phyloP scores from a whole-genome alignment of 192 early-diverging fungal species.

The Linnemannia hyalina region DNA sequence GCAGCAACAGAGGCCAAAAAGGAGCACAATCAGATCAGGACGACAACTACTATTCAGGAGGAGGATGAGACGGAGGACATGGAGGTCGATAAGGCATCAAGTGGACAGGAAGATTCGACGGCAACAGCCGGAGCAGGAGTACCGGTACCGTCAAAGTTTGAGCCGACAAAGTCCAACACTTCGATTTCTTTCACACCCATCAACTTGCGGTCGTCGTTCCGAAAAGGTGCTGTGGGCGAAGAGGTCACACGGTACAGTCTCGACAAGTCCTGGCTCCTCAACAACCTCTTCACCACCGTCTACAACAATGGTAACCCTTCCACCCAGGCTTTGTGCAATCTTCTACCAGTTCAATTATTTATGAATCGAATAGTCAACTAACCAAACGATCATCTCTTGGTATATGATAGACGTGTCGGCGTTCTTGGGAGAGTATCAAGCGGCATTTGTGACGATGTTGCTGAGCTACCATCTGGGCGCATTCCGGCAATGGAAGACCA shows the following conservation, averaged over 20 bases:
- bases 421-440: constrained; percentile 72
- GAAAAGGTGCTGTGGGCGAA: constrained; percentile 71
- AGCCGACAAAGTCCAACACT: constrained; percentile 5
- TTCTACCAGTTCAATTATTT: not conserved
- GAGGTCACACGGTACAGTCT: constrained; percentile 83
- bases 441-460: constrained; percentile 78
- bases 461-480: constrained; percentile 51
- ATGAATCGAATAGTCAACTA: not conserved
- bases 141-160: not conserved
- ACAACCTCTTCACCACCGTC: constrained; percentile 59
- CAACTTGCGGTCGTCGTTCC: constrained; percentile 88
- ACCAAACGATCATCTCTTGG: not conserved
- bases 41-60: constrained; percentile 26
- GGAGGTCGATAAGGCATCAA: constrained; percentile 13
- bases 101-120: not conserved
- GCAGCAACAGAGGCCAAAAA: constrained; percentile 30
- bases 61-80: constrained; percentile 26
- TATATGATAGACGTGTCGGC: constrained; percentile 61
- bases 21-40: constrained; percentile 1
- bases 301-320: constrained; percentile 60
- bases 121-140: not conserved
- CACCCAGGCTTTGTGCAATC: not conserved
- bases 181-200: constrained; percentile 75
- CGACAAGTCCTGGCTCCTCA: constrained; percentile 92
- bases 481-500: constrained; percentile 68